Base-by-base conservation (phyloP, 495 filamentous ascomycete species). In the Neurospora tetraspora region DNA sequence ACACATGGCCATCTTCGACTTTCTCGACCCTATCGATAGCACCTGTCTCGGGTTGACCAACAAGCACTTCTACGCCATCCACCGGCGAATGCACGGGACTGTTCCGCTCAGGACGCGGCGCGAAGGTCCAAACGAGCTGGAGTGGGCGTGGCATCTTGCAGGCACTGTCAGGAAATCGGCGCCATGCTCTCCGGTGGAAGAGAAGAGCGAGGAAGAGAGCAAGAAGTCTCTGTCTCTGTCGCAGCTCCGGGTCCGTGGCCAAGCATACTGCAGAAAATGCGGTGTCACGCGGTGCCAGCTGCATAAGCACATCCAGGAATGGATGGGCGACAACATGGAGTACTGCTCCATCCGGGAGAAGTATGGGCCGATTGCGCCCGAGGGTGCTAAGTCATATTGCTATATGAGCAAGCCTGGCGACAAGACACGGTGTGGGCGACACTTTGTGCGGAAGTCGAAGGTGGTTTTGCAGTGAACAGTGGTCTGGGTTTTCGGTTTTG, bases 1-100 rank as follows among this genome's bases (percentile, higher is more conserved):
- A 14, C 89, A 89, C 70, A 82, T 83, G 65, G 80, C 84, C 68
- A 83, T 91, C 73, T 82, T 86, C 72, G 80, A 84, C 74, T 83
- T 85, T 76, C 82, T 91, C 36, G 83, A 86, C 74, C 82, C 85
- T 36, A 86, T 88, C 75, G 87, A 89, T 77, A 82, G 83, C 78
- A 83, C 85, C 71, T 85, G 84, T 74, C 82, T 91, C 14, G 85
- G 85, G 14, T 80, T 89, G 23, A 85, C 88, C 14, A 83, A 80
- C 79, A 77, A 75, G 68, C 81, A 83, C 71, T 83, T 86, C 72
- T 88, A 88, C 78, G 76, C 78, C n/a, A 82, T 88, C 71, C 85
- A 85, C 80, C 81, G 82, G 39, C 79, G 78, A 61, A 81, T 86
- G 74, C 82, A 85, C 74, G 86, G 86, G 69, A 82, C 77, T 39